These are phyloP conservation scores for Aethionema arabicum DNA, from an alignment of 345 rosid species.

Conservation along the genomic window DNA sequence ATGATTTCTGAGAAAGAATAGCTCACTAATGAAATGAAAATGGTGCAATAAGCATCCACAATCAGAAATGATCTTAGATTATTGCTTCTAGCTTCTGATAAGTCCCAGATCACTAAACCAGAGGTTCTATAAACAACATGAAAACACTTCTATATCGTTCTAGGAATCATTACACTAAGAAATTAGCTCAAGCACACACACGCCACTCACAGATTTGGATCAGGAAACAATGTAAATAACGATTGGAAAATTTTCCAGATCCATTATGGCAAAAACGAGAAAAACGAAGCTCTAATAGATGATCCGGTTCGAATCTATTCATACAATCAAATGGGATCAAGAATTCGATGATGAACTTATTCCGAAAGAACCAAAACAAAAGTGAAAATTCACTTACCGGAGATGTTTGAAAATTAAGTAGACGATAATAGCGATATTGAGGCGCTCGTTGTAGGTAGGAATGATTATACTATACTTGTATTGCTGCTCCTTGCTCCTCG, in stretches of 20 bases:
- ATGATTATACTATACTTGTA: slow-evolving; percentile 80
- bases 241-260: slow-evolving; percentile 15
- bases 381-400: slow-evolving; percentile 38
- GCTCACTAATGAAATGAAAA: background rate
- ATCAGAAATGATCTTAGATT: background rate
- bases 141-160: background rate
- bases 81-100: slow-evolving; percentile 4
- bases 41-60: background rate
- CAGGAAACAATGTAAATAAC: slow-evolving; percentile 1
- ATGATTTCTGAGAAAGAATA: background rate
- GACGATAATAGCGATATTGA: slow-evolving; percentile 81
- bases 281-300: background rate
- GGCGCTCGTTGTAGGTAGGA: slow-evolving; percentile 95
- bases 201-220: slow-evolving; percentile 20
- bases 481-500: slow-evolving; percentile 30
- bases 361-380: background rate
- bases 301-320: slow-evolving; percentile 21
- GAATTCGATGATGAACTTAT: slow-evolving; percentile 14
- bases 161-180: background rate
- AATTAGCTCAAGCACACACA: slow-evolving; percentile 19
- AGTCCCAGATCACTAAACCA: slow-evolving; percentile 17
- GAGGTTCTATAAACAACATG: background rate
- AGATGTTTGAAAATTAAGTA: slow-evolving; percentile 95
- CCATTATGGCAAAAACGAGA: background rate
- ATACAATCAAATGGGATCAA: slow-evolving; percentile 17